A percentile compares a stretch with the other conserved stretches of the same genome.
Evolutionary conservation across 202 grass and related monocot genomes (phyloP).

Genomic region (Sporobolus alterniflorus): DNA sequence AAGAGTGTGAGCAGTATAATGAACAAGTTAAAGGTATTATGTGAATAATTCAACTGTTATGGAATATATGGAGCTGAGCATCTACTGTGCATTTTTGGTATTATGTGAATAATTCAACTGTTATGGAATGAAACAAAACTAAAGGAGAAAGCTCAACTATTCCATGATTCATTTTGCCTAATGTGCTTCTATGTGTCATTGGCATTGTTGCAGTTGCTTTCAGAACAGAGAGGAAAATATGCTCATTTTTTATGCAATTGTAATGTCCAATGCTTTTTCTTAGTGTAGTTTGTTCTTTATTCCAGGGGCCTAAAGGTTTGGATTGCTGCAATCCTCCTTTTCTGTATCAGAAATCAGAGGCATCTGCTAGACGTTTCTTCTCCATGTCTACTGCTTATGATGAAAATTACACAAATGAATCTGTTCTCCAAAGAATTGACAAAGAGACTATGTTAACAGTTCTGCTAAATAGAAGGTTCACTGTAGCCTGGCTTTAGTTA

Average conservation of each 20-base stretch:
- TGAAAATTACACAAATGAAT: neutral
- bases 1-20: too few species aligned
- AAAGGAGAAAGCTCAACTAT: too few species aligned
- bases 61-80: too few species aligned
- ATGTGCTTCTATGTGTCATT: neutral
- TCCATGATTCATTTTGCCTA: neutral
- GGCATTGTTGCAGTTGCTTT: neutral
- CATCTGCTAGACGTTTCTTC: conserved; percentile 81
- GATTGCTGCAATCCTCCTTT: conserved; percentile 58
- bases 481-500: neutral
- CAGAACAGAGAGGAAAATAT: neutral
- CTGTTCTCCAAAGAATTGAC: neutral
- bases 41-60: too few species aligned
- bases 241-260: neutral
- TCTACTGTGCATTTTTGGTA: too few species aligned
- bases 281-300: conserved; percentile 23
- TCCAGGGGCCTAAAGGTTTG: conserved; percentile 76
- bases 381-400: conserved; percentile 8
- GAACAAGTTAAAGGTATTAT: too few species aligned
- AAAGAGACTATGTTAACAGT: neutral
- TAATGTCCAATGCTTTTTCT: too few species aligned
- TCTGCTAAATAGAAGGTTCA: neutral
- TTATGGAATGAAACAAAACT: too few species aligned
- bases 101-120: too few species aligned
- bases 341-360: conserved; percentile 69